Evolutionary conservation across 192 early-diverging fungal species (phyloP).

Genomic region (Backusella westeae): DNA sequence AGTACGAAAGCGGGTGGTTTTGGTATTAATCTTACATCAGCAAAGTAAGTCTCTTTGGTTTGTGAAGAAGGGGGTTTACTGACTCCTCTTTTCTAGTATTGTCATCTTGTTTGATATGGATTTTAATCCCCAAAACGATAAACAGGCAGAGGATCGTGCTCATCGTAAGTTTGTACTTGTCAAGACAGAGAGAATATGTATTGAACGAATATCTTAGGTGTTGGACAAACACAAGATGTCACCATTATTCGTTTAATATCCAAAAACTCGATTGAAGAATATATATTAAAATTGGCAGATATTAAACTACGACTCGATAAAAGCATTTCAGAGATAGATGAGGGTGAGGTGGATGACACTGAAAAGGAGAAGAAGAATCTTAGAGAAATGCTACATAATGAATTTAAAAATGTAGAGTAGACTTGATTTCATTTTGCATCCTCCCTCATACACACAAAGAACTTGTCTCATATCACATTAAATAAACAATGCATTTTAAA

Average conservation of each 20-base stretch:
- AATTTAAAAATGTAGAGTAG: not conserved
- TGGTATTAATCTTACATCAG: constrained; percentile 77
- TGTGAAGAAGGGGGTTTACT: not conserved
- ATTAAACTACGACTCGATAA: constrained; percentile 63
- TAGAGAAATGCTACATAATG: not conserved
- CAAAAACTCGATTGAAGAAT: constrained; percentile 67
- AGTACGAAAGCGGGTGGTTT: constrained; percentile 82
- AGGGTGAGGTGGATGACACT: not conserved
- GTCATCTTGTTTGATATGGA: constrained; percentile 80
- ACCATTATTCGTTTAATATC: constrained; percentile 69
- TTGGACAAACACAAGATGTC: constrained; percentile 85
- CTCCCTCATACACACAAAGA: too few species aligned
- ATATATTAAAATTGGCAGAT: constrained; percentile 58
- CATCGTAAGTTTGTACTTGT: constrained; percentile 50
- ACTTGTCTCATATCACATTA: too few species aligned
- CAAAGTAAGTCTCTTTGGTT: constrained; percentile 43
- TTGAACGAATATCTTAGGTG: constrained; percentile 33
- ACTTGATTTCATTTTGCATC: too few species aligned
- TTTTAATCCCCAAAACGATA: constrained; percentile 86
- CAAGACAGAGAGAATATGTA: too few species aligned
- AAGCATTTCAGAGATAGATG: constrained; percentile 31
- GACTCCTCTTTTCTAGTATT: constrained; percentile 28
- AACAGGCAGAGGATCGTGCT: constrained; percentile 85
- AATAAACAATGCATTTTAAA: too few species aligned
- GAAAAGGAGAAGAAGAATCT: not conserved